Conservation (phyloP, 2,329 filamentous ascomycete species). For the Verticillium isaacii region DNA sequence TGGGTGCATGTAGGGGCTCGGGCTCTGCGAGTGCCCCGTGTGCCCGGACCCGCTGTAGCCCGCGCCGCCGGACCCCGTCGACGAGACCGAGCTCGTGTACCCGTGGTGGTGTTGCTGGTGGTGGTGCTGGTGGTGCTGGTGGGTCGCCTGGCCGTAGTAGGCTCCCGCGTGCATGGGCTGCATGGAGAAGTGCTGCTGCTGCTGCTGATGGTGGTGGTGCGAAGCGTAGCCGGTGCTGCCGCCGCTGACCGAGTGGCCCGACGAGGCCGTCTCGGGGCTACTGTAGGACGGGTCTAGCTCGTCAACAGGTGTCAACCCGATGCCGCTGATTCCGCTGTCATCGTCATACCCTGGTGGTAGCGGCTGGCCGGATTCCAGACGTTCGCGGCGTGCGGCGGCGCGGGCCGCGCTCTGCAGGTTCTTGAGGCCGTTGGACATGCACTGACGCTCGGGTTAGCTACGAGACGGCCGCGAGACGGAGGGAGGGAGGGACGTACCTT, state of each 20-base stretch:
- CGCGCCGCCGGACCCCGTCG: conserved; percentile 31
- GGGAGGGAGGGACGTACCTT: conserved; percentile 43
- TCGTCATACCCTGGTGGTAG: conserved; percentile 52
- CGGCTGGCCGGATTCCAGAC: conserved; percentile 43
- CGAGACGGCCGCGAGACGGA: background rate
- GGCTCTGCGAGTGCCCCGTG: conserved; percentile 19
- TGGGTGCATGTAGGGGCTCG: conserved; percentile 15
- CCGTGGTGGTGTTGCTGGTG: conserved; percentile 27
- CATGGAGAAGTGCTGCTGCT: conserved; percentile 17
- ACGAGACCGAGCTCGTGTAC: conserved; percentile 52
- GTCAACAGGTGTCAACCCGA: conserved; percentile 54
- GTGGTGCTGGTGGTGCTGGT: conserved; percentile 22
- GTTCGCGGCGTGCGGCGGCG: conserved; percentile 61
- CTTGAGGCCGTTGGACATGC: conserved; percentile 79
- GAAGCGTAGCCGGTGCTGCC: conserved; percentile 25
- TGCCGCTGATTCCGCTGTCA: conserved; percentile 66
- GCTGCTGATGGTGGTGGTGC: conserved; percentile 21
- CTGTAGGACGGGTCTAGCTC: conserved; percentile 54
- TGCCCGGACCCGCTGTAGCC: conserved; percentile 21
- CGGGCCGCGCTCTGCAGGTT: conserved; percentile 69
- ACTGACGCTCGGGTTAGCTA: conserved; percentile 41
- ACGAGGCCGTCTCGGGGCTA: conserved; percentile 46
- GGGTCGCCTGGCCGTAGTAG: conserved; percentile 18
- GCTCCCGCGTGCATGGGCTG: conserved; percentile 15
- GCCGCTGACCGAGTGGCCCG: conserved; percentile 35